phyloP scores from a whole-genome alignment of 1,139 yeast genomes.

The Hansenula lynferdii region DNA sequence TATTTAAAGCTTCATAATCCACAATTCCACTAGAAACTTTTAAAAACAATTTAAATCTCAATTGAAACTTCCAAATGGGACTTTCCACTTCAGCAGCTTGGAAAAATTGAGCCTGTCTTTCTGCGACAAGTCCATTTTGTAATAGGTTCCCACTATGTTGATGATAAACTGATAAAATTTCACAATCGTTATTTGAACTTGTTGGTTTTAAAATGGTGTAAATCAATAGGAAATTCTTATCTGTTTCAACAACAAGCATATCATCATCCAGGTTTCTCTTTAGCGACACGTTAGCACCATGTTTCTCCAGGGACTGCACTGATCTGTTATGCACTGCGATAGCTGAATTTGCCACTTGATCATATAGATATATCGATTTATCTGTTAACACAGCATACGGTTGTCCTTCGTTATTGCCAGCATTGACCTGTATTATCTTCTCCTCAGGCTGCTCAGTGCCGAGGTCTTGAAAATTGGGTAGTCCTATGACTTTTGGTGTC shows the following conservation, averaged over 20 bases:
- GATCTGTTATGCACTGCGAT: constrained; percentile 32
- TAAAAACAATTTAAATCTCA: constrained; percentile 39
- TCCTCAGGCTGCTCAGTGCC: constrained; percentile 52
- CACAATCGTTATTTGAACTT: constrained; percentile 26
- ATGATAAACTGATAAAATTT: constrained; percentile 35
- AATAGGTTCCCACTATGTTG: constrained; percentile 31
- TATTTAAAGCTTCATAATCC: constrained; percentile 29
- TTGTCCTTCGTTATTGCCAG: constrained; percentile 29
- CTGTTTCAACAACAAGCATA: constrained; percentile 28
- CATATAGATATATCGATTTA: constrained; percentile 27
- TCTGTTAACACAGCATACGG: constrained; percentile 37
- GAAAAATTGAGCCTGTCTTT: constrained; percentile 27
- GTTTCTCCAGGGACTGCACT: constrained; percentile 26
- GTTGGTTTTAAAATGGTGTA: constrained; percentile 23
- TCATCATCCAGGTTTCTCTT: constrained; percentile 22
- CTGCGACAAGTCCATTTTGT: constrained; percentile 42
- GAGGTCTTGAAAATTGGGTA: constrained; percentile 34
- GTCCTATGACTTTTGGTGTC: constrained; percentile 10
- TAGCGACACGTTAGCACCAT: constrained; percentile 28
- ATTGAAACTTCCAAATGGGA: constrained; percentile 28
- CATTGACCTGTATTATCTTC: constrained; percentile 37
- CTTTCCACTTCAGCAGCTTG: constrained; percentile 24
- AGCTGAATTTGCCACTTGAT: constrained; percentile 26
- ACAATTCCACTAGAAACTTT: constrained; percentile 37
- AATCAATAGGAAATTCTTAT: constrained; percentile 27